phyloP scores from a whole-genome alignment of 2,329 filamentous ascomycete genomes.

The Ophiostoma ulmi region DNA sequence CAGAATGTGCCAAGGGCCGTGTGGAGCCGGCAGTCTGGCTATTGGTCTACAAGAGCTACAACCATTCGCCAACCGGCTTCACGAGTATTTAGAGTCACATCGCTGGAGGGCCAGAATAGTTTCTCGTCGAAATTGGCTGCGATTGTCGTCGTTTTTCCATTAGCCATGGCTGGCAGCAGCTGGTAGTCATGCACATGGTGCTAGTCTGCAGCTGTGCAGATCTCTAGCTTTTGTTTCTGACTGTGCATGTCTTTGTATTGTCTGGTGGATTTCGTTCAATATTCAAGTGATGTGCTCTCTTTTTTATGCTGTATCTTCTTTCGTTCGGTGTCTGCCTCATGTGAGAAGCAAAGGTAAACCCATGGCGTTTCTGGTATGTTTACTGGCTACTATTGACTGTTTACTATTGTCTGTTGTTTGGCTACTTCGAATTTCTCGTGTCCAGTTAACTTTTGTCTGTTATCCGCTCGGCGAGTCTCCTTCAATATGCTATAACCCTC shows the following conservation, averaged over 20 bases:
- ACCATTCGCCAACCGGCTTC: conserved; percentile 26
- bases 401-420: neutral
- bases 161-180: neutral
- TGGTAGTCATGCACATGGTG: neutral
- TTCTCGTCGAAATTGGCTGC: neutral
- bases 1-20: conserved; percentile 8
- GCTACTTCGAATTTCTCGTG: too few relatives aligned
- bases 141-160: neutral
- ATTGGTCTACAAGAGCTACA: conserved; percentile 19
- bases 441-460: too few relatives aligned
- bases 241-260: neutral
- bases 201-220: neutral
- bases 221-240: neutral
- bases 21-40: conserved; percentile 15
- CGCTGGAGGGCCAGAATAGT: neutral
- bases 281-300: neutral
- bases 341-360: too few relatives aligned
- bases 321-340: neutral
- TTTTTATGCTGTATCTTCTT: neutral
- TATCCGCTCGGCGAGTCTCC: too few relatives aligned
- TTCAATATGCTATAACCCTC: too few relatives aligned
- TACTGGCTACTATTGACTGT: too few relatives aligned
- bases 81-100: conserved; percentile 20
- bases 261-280: neutral
- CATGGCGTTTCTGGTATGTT: too few relatives aligned